phyloP scores from a whole-genome alignment of 2,329 filamentous ascomycete species.

The Didymella pomorum region DNA sequence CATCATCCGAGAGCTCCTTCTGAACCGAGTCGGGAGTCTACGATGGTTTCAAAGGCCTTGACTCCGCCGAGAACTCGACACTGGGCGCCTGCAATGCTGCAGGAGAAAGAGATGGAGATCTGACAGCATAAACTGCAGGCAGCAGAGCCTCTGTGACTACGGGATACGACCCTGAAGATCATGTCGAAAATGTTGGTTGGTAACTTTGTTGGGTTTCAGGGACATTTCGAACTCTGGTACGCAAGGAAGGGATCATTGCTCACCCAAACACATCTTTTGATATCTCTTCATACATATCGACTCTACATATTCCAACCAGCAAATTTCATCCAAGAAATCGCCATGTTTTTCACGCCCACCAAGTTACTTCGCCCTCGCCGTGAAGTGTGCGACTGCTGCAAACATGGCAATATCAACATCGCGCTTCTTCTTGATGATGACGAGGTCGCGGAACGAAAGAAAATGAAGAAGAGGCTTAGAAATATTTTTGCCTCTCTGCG shows the following conservation, averaged over 20 bases:
- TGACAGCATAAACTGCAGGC: background rate
- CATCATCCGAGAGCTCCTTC: background rate
- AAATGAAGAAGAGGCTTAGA: background rate
- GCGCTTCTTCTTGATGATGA: background rate
- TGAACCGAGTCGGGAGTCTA: background rate
- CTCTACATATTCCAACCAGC: too few species aligned
- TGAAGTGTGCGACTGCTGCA: slow-evolving; percentile 9
- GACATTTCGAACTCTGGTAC: background rate
- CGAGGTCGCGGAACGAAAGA: background rate
- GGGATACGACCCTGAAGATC: background rate
- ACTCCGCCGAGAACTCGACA: background rate
- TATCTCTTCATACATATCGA: background rate
- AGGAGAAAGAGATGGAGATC: background rate
- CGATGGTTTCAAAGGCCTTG: background rate
- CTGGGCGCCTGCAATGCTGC: background rate
- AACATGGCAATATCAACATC: slow-evolving; percentile 1
- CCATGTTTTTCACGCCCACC: background rate
- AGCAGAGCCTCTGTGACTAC: background rate
- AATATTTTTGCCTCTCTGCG: background rate
- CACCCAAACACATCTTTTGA: background rate
- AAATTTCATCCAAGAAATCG: too few species aligned
- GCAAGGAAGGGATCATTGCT: background rate
- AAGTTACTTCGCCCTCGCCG: background rate
- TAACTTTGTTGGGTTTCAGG: background rate
- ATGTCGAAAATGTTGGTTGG: background rate